Conservation (phyloP, 1,139 yeast species). For the Candida smagusa region DNA sequence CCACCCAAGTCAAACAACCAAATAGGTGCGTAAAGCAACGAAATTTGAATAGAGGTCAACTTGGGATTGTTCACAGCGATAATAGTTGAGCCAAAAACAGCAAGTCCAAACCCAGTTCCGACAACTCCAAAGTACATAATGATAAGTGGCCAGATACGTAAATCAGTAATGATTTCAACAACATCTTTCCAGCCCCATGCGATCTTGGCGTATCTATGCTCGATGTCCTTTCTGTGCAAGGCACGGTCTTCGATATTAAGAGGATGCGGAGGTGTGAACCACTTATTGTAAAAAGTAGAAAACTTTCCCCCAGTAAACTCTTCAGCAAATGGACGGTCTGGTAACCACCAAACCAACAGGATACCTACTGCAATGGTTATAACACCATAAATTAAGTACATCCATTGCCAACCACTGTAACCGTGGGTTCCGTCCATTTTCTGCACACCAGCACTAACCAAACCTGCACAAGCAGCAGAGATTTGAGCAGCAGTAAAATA, state of each 20-base stretch:
- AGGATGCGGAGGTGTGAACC: constrained; percentile 46
- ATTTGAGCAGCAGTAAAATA: constrained; percentile 90
- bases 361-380: constrained; percentile 69
- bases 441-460: constrained; percentile 85
- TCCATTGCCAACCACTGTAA: constrained; percentile 83
- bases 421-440: constrained; percentile 73
- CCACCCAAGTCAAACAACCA: constrained; percentile 88
- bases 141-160: constrained; percentile 74
- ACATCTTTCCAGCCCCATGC: constrained; percentile 66
- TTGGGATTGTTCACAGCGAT: constrained; percentile 61
- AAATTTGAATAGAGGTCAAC: constrained; percentile 64
- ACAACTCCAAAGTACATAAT: constrained; percentile 92
- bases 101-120: constrained; percentile 82
- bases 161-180: constrained; percentile 52
- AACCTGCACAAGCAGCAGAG: constrained; percentile 82
- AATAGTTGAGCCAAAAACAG: constrained; percentile 84
- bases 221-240: constrained; percentile 66
- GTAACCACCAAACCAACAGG: constrained; percentile 76
- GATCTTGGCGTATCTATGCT: constrained; percentile 39
- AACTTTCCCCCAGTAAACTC: constrained; percentile 11
- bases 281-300: constrained; percentile 18
- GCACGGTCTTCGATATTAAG: constrained; percentile 50
- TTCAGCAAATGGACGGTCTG: constrained; percentile 54
- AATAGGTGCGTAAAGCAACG: constrained; percentile 80
- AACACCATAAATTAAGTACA: constrained; percentile 73